Base-by-base conservation (phyloP, 768 basidiomycete species). In the Cystofilobasidium capitatum region DNA sequence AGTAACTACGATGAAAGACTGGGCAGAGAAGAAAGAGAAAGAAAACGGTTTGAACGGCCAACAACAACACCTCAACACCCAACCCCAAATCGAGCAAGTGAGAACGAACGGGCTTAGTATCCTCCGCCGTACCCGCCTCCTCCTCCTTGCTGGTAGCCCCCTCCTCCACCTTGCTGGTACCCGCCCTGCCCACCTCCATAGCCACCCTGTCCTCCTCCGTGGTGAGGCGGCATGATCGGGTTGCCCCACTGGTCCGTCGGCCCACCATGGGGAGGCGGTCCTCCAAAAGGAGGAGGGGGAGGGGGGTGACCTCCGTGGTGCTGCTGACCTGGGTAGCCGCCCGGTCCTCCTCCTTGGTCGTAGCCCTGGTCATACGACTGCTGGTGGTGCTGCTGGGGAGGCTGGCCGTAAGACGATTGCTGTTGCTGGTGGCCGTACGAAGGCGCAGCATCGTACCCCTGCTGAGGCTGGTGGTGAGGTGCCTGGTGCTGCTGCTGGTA, bases 341-440 rank as follows among this genome's bases (percentile, higher is more conserved):
- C 44, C 33, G 22, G 29, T 22, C 49, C 58, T 40, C 22, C 58
- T 22, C 8, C 58, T 31, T 35, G 9, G 44, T 49, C 22, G 44
- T 31, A 47, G 22, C 29, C 35, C 13, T 2, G 26, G 61, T 54
- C 29, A 16, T 51, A 44, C 17, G 65, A 40, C 40, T 37, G 61
- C 37, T 58, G 51, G 13, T 61, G 60, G 3, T 42, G 39, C 13
- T 51, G 58, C 51, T 45, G 51, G 58, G 40, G 40, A 10, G 10
- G 49, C n/a, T 49, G 37, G 26, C 55, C 39, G 44, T 58, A 58
- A 20, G 63, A 37, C 24, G 63, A 36, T 24, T 64, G 63, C 35
- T 37, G 49, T 24, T 64, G 63, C 35, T 37, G 12, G 36, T 55
- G 37, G 3, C 55, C 39, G 39, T 29, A 42, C 40, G 59, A 42